A percentile compares a stretch with the other conserved stretches of the same genome.
These are phyloP conservation scores for Lasiosphaeris hirsuta DNA, from an alignment of 495 filamentous ascomycete genomes.

Conservation along the genomic window DNA sequence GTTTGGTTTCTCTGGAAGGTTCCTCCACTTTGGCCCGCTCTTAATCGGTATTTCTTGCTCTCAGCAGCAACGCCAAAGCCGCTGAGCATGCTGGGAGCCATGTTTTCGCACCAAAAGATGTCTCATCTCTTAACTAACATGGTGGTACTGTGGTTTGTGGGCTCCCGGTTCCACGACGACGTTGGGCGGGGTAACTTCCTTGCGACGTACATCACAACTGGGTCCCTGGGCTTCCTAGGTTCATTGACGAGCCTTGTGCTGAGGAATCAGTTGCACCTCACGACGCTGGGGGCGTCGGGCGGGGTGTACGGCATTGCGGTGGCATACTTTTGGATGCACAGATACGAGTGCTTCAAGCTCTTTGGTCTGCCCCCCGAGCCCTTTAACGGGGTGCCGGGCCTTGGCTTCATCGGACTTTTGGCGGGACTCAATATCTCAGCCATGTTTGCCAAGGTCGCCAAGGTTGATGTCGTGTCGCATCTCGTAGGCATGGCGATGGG, in stretches of 20 bases:
- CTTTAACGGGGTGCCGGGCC: slow-evolving; percentile 48
- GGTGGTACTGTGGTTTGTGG: slow-evolving; percentile 51
- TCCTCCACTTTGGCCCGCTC: slow-evolving; percentile 64
- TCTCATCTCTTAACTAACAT: slow-evolving; percentile 72
- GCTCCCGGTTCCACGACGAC: slow-evolving; percentile 69
- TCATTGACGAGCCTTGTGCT: slow-evolving; percentile 61
- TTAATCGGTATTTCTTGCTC: slow-evolving; percentile 77
- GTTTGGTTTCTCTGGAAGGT: slow-evolving; percentile 64
- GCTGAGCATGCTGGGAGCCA: slow-evolving; percentile 61
- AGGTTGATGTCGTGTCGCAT: slow-evolving; percentile 70
- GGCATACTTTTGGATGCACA: slow-evolving; percentile 66
- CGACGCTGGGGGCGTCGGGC: slow-evolving; percentile 68
- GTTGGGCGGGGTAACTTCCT: slow-evolving; percentile 84
- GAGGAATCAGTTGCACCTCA: slow-evolving; percentile 27
- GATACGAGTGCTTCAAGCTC: slow-evolving; percentile 47
- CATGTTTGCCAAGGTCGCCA: slow-evolving; percentile 31
- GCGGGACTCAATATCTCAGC: slow-evolving; percentile 47
- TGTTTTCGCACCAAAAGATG: slow-evolving; percentile 72
- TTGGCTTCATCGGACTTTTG: slow-evolving; percentile 46
- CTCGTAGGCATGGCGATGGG: slow-evolving; percentile 62
- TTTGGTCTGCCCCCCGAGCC: slow-evolving; percentile 50
- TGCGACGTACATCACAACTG: slow-evolving; percentile 67
- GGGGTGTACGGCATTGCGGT: slow-evolving; percentile 65
- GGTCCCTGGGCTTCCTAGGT: slow-evolving; percentile 61
- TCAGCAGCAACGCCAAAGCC: slow-evolving; percentile 66